Evolutionary conservation across 2,329 filamentous ascomycete genomes (phyloP).

Genomic region (Ceratocystis lukuohia): DNA sequence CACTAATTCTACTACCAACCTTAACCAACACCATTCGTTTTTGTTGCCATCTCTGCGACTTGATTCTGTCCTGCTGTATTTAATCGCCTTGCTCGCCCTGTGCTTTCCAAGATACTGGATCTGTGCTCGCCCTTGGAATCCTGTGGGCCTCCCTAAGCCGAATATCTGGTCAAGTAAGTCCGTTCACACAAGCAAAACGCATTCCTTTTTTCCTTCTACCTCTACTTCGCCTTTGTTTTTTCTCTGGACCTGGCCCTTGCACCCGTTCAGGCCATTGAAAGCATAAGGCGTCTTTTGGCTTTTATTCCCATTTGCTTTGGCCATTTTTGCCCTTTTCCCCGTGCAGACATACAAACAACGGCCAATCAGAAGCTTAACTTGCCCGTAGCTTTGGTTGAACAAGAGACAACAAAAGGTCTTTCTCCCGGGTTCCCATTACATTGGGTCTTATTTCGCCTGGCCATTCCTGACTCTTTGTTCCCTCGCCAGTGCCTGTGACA

Average conservation of each 20-base stretch:
- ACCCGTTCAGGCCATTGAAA: not conserved
- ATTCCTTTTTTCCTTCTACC: too few relatives aligned
- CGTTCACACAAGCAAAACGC: not conserved
- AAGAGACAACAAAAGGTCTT: not conserved
- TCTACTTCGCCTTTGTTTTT: too few relatives aligned
- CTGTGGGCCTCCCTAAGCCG: not conserved
- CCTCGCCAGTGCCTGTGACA: not conserved
- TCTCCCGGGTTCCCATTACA: not conserved
- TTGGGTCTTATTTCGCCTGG: not conserved
- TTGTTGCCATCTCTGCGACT: not conserved
- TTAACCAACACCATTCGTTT: not conserved
- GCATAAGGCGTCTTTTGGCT: not conserved
- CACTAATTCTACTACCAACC: not conserved
- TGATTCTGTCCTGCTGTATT: not conserved
- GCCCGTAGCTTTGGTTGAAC: not conserved
- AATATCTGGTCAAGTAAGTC: slow-evolving; percentile 5
- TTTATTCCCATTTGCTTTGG: not conserved
- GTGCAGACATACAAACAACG: not conserved
- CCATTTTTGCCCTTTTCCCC: not conserved
- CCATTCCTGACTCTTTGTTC: not conserved
- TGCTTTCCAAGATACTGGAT: slow-evolving; percentile 5
- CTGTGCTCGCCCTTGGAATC: slow-evolving; percentile 6
- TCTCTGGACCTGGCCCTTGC: not conserved
- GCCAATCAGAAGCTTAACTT: not conserved
- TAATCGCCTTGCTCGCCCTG: not conserved